Evolutionary conservation across 805 yeast genomes (phyloP), one percentile per base, ranked within the genome.

Genomic region (Clavispora asparagi): DNA sequence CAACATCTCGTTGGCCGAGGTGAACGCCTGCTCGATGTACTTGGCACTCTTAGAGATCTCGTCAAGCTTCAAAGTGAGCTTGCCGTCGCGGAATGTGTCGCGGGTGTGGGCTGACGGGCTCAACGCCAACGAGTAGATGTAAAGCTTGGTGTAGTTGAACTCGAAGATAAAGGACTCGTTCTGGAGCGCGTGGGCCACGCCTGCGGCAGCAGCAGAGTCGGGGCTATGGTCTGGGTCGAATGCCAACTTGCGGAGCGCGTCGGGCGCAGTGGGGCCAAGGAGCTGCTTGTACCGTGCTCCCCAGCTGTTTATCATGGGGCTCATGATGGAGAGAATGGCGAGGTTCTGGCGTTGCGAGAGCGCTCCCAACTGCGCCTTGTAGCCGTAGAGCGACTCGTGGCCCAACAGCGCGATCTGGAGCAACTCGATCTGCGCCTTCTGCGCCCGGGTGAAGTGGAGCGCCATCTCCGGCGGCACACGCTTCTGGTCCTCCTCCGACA

Each of bases 261-360:
- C 74, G 26, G 72, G 63, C 37, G 67, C 70, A 7, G 79, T 69
- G 1, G 81, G 81, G 40, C 65, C 71, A 51, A 89, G 62, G 35
- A 84, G 62, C 40, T 71, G 73, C 46, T 72, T 70, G 37, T 16
- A 17, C n/a, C 29, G 29, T 35, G 76, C 70, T 48, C 81, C 77
- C 97, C 97, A 91, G 52, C 79, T 81, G 47, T 82, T 86, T 46
- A 91, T 71, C 51, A 89, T 74, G 1, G 96, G 92, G 10, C 87
- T 77, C 47, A 91, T 68, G 42, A 90, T 80, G 47, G 81, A 80
- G 53, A 91, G 70, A 10, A 90, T 75, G 0, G 90, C 78, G 40
- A 91, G 65, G 56, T 84, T 84, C 51, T 85, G 90, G 36, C 81
- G 70, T 56, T 80, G 84, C 40, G 77, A 74, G 29, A 76, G 62